A percentile compares a stretch with the other conserved stretches of the same genome.
phyloP scores from a whole-genome alignment of 495 filamentous ascomycete species.

The Hypoxylon trugodes region DNA sequence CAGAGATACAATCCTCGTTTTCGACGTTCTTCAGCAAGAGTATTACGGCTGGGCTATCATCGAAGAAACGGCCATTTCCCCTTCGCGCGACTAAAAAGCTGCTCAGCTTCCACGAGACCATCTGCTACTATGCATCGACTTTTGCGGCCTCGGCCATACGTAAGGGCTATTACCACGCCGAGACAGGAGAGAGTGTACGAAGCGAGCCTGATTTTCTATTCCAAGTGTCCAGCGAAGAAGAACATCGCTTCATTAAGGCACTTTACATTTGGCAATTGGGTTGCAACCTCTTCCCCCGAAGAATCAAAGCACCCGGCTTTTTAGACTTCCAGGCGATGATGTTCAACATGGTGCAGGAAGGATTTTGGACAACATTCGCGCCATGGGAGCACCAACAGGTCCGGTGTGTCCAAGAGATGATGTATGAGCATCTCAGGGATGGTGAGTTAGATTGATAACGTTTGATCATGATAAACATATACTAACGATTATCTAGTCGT shows the following conservation, averaged over 20 bases:
- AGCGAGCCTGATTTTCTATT: not conserved
- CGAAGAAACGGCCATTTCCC: too few species aligned
- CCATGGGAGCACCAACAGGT: slow-evolving; percentile 21
- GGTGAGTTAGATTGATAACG: not conserved
- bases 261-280: slow-evolving; percentile 6
- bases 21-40: too few species aligned
- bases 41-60: too few species aligned
- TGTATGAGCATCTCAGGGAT: not conserved
- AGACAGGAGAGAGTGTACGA: too few species aligned
- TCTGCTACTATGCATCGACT: not conserved
- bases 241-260: not conserved
- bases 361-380: slow-evolving; percentile 1
- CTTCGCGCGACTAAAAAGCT: too few species aligned
- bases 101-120: not conserved
- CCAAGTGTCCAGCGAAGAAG: not conserved
- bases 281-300: not conserved
- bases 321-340: not conserved
- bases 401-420: slow-evolving; percentile 8
- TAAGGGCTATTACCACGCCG: not conserved
- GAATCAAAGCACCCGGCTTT: too few species aligned
- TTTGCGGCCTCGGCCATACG: not conserved
- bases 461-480: not conserved
- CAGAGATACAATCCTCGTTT: too few species aligned
- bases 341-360: not conserved
- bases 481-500: not conserved